These are phyloP conservation scores for Fusarium sp. DNA, from an alignment of 2,329 filamentous ascomycete species.

Conservation along the genomic window DNA sequence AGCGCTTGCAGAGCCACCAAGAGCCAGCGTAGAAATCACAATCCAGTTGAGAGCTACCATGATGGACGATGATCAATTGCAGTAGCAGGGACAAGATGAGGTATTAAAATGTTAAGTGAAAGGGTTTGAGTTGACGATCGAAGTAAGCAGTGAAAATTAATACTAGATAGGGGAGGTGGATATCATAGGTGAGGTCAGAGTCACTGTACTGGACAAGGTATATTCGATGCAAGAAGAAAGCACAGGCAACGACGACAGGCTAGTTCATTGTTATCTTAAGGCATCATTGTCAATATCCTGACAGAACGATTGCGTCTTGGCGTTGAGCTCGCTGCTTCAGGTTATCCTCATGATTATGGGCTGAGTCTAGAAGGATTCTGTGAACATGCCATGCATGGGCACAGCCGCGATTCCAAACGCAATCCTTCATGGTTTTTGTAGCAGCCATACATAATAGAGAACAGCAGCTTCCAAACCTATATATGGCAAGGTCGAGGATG, in stretches of 20 bases:
- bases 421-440: background rate
- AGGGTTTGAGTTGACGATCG: background rate
- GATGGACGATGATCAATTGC: background rate
- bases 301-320: background rate
- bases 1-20: constrained; percentile 29
- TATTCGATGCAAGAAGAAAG: background rate
- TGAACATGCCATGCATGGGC: constrained; percentile 5
- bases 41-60: constrained; percentile 37
- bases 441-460: constrained; percentile 2
- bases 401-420: background rate
- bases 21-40: constrained; percentile 27
- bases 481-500: constrained; percentile 1
- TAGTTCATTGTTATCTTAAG: background rate
- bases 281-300: background rate
- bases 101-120: background rate
- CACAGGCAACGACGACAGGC: background rate
- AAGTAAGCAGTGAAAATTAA: constrained; percentile 2
- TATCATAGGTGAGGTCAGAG: background rate
- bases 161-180: background rate
- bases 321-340: background rate
- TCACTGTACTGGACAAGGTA: background rate
- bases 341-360: background rate
- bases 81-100: background rate
- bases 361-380: constrained; percentile 3
- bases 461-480: background rate